Conservation (phyloP, 2,329 filamentous ascomycete genomes). For the Epichloe baconii region DNA sequence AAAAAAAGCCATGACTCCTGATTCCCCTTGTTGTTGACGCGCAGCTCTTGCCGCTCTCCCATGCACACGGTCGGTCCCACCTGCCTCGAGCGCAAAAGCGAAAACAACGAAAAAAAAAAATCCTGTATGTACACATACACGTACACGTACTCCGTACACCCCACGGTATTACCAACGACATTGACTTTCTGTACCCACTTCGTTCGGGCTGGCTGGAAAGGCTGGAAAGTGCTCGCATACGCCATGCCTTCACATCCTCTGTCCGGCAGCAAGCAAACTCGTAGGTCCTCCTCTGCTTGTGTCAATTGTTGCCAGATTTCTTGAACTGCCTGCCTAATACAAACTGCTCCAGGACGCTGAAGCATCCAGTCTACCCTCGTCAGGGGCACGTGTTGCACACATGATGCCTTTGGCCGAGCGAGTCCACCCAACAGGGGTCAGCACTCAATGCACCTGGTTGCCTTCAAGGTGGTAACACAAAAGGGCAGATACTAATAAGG, state of each 20-base stretch:
- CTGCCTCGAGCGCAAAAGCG: too few species aligned
- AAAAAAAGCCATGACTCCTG: too few species aligned
- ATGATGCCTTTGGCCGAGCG: not conserved
- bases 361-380: not conserved
- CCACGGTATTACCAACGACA: too few species aligned
- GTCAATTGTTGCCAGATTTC: not conserved
- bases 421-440: conserved; percentile 1
- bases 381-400: conserved; percentile 1
- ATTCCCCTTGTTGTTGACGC: too few species aligned
- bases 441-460: conserved; percentile 4
- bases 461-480: conserved; percentile 2
- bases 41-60: too few species aligned
- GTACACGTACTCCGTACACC: too few species aligned
- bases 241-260: not conserved
- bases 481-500: not conserved
- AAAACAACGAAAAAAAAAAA: too few species aligned
- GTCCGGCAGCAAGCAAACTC: not conserved
- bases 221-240: too few species aligned
- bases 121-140: too few species aligned
- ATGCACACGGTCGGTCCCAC: too few species aligned
- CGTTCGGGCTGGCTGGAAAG: not conserved
- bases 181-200: not conserved
- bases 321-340: not conserved
- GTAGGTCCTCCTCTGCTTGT: not conserved
- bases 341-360: not conserved